phyloP scores from a whole-genome alignment of 257 asterid species.

The Buddleja alternifolia region DNA sequence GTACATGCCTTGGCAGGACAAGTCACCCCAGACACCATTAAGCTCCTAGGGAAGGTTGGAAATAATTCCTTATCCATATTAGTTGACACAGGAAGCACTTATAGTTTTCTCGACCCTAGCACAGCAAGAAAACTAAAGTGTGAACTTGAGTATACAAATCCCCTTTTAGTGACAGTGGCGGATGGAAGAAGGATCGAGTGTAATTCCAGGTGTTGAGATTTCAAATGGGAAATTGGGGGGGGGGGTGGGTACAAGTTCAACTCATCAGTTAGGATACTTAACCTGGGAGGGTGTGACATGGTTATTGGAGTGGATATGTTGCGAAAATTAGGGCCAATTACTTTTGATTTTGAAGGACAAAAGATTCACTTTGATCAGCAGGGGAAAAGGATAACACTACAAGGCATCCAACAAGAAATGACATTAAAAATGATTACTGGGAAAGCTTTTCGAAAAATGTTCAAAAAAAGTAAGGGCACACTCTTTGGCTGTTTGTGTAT shows the following conservation, averaged over 20 bases:
- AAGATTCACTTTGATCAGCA: neutral
- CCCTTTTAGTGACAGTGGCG: neutral
- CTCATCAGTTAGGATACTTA: neutral
- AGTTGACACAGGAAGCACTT: neutral
- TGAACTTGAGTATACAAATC: neutral
- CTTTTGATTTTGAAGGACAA: neutral
- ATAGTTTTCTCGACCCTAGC: neutral
- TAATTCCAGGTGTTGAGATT: neutral
- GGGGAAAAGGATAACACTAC: neutral
- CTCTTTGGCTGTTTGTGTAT: too few relatives aligned
- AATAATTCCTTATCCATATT: neutral
- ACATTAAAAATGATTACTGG: neutral
- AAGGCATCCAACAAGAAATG: neutral
- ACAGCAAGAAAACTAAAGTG: neutral
- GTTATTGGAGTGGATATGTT: neutral
- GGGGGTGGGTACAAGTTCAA: neutral
- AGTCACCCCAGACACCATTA: neutral
- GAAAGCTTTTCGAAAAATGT: neutral
- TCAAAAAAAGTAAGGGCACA: too few relatives aligned
- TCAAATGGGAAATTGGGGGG: neutral
- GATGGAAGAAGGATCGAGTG: neutral
- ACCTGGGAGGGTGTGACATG: neutral
- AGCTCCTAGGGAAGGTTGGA: neutral
- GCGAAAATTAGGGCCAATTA: neutral
- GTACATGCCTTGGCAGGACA: neutral